Conservation (phyloP, 129 eudicot species). For the Smallanthus sonchifolius region DNA sequence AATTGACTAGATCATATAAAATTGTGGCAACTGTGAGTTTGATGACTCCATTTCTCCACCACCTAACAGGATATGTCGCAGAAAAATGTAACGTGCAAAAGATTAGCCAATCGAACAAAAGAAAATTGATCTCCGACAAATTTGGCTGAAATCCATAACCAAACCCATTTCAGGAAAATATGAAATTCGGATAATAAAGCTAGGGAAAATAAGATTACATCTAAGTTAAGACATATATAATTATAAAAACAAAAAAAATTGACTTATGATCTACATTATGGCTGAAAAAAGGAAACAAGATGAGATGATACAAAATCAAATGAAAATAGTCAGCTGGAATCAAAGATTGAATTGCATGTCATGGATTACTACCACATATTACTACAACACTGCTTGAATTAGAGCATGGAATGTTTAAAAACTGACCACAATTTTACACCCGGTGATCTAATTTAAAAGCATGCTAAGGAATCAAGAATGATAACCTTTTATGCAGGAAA, state of each 20-base stretch:
- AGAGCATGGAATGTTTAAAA: background rate
- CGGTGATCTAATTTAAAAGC: background rate
- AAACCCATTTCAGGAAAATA: background rate
- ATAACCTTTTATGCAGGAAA: background rate
- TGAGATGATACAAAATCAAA: background rate
- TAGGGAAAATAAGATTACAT: background rate
- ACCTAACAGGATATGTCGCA: constrained; percentile 12
- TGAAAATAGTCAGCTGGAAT: background rate
- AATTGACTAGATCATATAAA: background rate
- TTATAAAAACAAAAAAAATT: background rate
- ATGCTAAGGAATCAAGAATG: background rate
- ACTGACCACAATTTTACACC: background rate
- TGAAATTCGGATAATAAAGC: background rate
- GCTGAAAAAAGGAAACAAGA: background rate
- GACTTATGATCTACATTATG: background rate
- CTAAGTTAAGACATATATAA: background rate
- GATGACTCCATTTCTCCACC: background rate
- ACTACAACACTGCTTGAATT: too few species aligned
- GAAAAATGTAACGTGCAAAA: background rate
- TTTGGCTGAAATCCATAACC: background rate
- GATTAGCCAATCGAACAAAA: background rate
- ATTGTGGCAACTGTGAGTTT: background rate
- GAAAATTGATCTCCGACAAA: background rate
- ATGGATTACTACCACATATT: too few species aligned
- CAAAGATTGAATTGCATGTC: background rate